Conservation (phyloP, 2,329 filamentous ascomycete species). For the Thelonectria discophora region DNA sequence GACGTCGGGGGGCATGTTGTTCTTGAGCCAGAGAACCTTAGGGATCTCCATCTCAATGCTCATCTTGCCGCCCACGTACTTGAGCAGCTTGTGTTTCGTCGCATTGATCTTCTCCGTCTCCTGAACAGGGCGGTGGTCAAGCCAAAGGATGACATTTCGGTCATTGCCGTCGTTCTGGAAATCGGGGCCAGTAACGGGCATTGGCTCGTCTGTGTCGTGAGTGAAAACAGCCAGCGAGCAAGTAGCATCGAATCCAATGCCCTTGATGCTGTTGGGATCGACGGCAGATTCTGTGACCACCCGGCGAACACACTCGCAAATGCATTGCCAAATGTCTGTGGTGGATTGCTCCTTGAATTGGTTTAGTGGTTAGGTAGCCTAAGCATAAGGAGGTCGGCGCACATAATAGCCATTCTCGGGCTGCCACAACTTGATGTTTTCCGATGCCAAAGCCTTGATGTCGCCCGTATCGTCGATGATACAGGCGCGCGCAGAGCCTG, state of each 20-base stretch:
- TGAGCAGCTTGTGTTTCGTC: conserved; percentile 89
- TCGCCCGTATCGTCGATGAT: conserved; percentile 93
- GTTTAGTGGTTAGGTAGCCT: conserved; percentile 17
- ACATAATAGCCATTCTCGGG: conserved; percentile 80
- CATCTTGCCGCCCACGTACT: conserved; percentile 98
- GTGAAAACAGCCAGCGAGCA: conserved; percentile 94
- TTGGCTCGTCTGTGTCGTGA: conserved; percentile 87
- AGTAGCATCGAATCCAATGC: conserved; percentile 98
- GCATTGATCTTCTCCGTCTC: conserved; percentile 95
- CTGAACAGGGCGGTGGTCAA: conserved; percentile 90
- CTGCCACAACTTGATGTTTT: conserved; percentile 84
- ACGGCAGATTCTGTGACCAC: conserved; percentile 85
- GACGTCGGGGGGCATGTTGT: conserved; percentile 91
- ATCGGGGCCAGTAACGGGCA: conserved; percentile 87
- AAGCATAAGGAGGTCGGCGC: conserved; percentile 39
- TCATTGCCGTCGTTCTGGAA: conserved; percentile 81
- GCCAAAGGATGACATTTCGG: conserved; percentile 96
- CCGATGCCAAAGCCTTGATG: conserved; percentile 78
- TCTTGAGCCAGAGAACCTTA: conserved; percentile 98
- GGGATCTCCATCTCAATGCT: conserved; percentile 99
- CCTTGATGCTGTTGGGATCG: conserved; percentile 78
- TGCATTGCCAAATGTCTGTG: conserved; percentile 94
- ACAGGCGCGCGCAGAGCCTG: conserved; percentile 92
- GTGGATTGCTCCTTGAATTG: conserved; percentile 87
- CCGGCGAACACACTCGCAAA: conserved; percentile 86